Conservation (phyloP, 164 flowering plant species). For the Aristolochia contorta region DNA sequence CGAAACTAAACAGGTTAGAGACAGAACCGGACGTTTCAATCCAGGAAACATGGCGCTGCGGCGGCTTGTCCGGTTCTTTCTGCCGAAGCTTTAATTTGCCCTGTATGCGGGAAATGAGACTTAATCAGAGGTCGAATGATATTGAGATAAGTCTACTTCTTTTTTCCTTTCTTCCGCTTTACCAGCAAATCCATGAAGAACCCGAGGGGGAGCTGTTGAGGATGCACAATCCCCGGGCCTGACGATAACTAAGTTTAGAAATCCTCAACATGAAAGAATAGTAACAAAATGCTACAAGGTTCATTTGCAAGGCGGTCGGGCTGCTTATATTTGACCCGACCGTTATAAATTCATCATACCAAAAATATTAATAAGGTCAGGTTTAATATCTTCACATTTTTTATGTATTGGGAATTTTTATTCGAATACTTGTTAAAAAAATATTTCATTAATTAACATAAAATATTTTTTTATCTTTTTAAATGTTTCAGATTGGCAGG, state of each 20-base stretch:
- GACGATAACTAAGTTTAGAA: neutral
- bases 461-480: no score
- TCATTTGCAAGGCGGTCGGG: neutral
- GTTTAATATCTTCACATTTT: no score
- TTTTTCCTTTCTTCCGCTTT: neutral
- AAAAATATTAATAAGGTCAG: neutral
- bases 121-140: neutral
- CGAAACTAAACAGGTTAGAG: slow-evolving; percentile 45
- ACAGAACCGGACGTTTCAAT: slow-evolving; percentile 52
- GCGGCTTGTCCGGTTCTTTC: slow-evolving; percentile 31
- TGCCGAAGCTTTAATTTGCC: slow-evolving; percentile 35
- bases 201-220: neutral
- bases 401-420: no score
- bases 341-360: neutral
- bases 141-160: neutral
- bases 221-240: neutral
- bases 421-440: no score
- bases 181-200: neutral
- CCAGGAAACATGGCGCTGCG: slow-evolving; percentile 47
- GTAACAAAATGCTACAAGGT: no score
- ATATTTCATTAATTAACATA: no score
- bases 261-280: neutral
- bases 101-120: slow-evolving; percentile 12
- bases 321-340: neutral
- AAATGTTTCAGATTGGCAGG: no score